phyloP scores from a whole-genome alignment of 1,284 basidiomycete genomes.

The Vanrija humicola region DNA sequence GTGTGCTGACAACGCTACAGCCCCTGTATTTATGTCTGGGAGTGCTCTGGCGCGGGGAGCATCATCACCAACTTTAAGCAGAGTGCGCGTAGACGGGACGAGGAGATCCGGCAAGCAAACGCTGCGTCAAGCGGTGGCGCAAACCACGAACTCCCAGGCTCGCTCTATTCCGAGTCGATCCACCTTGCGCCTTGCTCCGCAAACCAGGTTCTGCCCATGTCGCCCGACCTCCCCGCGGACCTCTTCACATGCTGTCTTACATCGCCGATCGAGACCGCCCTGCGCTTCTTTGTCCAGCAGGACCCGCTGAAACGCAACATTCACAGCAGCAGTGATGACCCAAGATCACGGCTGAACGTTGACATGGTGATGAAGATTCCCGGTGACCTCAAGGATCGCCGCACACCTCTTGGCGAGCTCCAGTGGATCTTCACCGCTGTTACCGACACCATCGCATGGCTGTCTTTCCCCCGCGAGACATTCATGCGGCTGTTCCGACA shows the following conservation, averaged over 20 bases:
- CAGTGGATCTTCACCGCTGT: conserved; percentile 99
- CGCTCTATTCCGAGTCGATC: conserved; percentile 81
- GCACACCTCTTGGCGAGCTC: conserved; percentile 92
- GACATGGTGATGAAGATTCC: conserved; percentile 96
- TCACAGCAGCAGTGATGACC: conserved; percentile 55
- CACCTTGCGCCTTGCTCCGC: conserved; percentile 93
- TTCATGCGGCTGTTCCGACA: conserved; percentile 94
- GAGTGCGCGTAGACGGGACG: conserved; percentile 79
- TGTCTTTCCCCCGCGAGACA: conserved; percentile 85
- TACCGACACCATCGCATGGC: conserved; percentile 99
- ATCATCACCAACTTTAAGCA: conserved; percentile 86
- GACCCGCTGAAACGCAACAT: conserved; percentile 66
- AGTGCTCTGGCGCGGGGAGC: conserved; percentile 93
- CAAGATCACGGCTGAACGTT: conserved; percentile 58
- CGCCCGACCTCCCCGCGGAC: conserved; percentile 93
- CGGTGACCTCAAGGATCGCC: conserved; percentile 90
- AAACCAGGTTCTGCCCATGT: conserved; percentile 88
- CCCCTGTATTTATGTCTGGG: conserved; percentile 97
- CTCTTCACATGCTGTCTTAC: conserved; percentile 97
- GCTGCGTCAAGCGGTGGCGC: conserved; percentile 19
- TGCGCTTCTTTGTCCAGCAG: conserved; percentile 90
- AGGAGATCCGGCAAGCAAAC: conserved; percentile 54
- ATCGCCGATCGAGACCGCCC: conserved; percentile 94
- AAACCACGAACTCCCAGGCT: conserved; percentile 54
- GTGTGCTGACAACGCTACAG: conserved; percentile 50